A percentile compares a stretch with the other conserved stretches of the same genome.
These are phyloP conservation scores for Botrytis paeoniae DNA, from an alignment of 2,329 filamentous ascomycete genomes.

Conservation along the genomic window DNA sequence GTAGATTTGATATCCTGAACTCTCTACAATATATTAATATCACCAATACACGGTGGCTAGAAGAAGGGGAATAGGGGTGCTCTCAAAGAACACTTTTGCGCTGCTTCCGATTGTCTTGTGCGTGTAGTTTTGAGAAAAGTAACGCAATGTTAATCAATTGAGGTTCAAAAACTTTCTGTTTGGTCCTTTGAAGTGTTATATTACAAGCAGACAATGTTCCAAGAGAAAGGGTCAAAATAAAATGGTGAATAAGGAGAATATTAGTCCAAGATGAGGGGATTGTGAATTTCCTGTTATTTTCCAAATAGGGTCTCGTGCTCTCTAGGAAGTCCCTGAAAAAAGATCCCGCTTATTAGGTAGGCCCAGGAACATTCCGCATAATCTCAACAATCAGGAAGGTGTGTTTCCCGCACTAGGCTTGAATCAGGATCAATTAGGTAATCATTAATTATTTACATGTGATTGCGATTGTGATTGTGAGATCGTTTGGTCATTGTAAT, in stretches of 20 bases:
- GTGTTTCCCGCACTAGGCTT: neutral
- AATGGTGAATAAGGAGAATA: neutral
- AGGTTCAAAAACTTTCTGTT: neutral
- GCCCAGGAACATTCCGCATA: conserved; percentile 14
- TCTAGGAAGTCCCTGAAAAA: conserved; percentile 1
- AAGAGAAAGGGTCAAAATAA: neutral
- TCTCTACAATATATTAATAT: neutral
- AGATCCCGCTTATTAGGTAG: neutral
- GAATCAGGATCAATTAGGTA: neutral
- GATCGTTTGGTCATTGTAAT: neutral
- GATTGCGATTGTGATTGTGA: neutral
- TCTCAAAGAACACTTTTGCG: neutral
- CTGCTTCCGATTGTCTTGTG: neutral
- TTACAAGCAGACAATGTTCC: neutral
- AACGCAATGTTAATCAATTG: neutral
- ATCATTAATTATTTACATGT: conserved; percentile 6
- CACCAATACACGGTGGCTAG: neutral
- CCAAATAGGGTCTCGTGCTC: conserved; percentile 3
- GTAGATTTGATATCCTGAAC: neutral
- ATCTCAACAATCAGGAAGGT: conserved; percentile 9
- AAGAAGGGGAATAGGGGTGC: neutral
- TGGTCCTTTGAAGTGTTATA: neutral
- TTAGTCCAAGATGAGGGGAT: neutral
- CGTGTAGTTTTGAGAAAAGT: neutral
- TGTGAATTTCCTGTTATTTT: conserved; percentile 4